phyloP scores from a whole-genome alignment of 2,329 filamentous ascomycete species.

The Colletotrichum camelliae region DNA sequence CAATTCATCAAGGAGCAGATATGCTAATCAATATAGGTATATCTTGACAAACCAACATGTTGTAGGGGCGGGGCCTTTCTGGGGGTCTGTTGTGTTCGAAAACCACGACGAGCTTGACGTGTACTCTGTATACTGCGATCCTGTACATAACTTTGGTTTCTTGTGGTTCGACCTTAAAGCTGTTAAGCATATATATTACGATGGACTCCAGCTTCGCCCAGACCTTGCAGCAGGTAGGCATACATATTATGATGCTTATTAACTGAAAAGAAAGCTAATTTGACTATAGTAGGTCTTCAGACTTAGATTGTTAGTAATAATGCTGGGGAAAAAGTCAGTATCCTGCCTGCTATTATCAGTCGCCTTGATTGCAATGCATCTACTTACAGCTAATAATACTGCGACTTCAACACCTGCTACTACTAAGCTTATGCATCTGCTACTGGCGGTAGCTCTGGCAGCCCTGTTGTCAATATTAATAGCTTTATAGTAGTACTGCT shows the following conservation, averaged over 20 bases:
- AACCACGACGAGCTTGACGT: conserved; percentile 98
- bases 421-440: conserved; percentile 97
- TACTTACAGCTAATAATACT: conserved; percentile 97
- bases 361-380: conserved; percentile 94
- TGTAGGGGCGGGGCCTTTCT: conserved; percentile 93
- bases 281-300: conserved; percentile 76
- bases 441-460: conserved; percentile 96
- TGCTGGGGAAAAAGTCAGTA: conserved; percentile 97
- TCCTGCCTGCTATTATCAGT: conserved; percentile 95
- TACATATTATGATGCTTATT: conserved; percentile 51
- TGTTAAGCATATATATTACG: conserved; percentile 48
- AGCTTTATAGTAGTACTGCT: conserved; percentile 91
- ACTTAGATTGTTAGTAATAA: conserved; percentile 98
- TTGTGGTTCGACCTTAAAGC: conserved; percentile 93
- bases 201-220: no score
- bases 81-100: conserved; percentile 97
- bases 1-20: conserved; percentile 68
- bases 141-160: conserved; percentile 97
- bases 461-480: conserved; percentile 95
- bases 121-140: conserved; percentile 94
- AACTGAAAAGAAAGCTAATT: not conserved
- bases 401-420: conserved; percentile 95
- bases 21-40: no score
- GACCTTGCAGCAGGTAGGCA: conserved; percentile 67
- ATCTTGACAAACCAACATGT: not conserved